phyloP scores from a whole-genome alignment of 2,329 filamentous ascomycete species.

The Aureobasidium zeae region DNA sequence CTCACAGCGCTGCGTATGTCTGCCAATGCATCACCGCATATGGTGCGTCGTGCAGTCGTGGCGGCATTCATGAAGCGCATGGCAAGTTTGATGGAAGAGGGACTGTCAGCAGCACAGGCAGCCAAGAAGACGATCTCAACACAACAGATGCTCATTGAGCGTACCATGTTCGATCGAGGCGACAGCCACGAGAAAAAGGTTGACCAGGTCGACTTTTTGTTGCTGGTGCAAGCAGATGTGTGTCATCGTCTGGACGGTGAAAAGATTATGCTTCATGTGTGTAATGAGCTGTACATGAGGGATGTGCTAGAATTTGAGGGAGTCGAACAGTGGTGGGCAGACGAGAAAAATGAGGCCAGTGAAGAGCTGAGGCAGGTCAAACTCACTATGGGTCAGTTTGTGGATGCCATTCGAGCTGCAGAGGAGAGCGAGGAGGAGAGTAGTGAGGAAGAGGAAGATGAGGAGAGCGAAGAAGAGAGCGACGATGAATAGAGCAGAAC shows the following conservation, averaged over 20 bases:
- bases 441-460: conserved; percentile 49
- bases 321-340: conserved; percentile 79
- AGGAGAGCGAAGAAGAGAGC: conserved; percentile 28
- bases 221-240: conserved; percentile 74
- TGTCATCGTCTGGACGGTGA: conserved; percentile 55
- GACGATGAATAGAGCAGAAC: conserved; percentile 18
- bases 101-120: conserved; percentile 31
- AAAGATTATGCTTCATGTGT: conserved; percentile 61
- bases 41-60: conserved; percentile 79
- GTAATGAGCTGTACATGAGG: conserved; percentile 75
- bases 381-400: conserved; percentile 64
- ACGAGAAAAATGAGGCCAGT: conserved; percentile 57
- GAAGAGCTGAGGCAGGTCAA: conserved; percentile 63
- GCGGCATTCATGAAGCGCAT: conserved; percentile 77
- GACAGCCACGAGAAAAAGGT: conserved; percentile 36
- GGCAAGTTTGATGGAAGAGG: conserved; percentile 53
- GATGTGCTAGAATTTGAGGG: conserved; percentile 86
- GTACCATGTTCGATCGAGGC: conserved; percentile 50
- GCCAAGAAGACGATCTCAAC: conserved; percentile 35
- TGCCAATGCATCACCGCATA: conserved; percentile 79
- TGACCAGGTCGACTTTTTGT: conserved; percentile 78
- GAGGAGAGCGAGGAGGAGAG: conserved; percentile 64
- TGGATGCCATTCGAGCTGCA: conserved; percentile 58
- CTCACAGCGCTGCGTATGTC: conserved; percentile 88
- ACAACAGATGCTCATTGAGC: conserved; percentile 51